phyloP scores from a whole-genome alignment of 306 rosid genomes.

The Heteromeles arbutifolia region DNA sequence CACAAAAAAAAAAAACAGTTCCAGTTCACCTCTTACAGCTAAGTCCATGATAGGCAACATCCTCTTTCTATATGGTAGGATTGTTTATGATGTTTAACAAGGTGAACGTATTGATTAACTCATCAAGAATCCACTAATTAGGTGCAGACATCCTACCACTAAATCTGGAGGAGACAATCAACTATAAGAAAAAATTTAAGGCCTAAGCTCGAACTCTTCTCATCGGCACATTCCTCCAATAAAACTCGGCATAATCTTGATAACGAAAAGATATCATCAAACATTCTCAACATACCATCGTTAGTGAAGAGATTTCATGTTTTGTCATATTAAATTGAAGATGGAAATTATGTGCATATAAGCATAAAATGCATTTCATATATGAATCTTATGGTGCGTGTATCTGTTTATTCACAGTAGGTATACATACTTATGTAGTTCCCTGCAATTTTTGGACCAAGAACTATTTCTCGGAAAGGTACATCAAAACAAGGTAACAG shows the following conservation, averaged over 20 bases:
- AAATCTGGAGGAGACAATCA: neutral
- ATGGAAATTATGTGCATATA: neutral
- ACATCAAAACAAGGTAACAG: neutral
- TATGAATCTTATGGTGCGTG: neutral
- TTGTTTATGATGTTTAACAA: neutral
- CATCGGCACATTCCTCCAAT: neutral
- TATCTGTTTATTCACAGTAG: neutral
- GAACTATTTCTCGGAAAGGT: neutral
- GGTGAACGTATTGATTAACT: neutral
- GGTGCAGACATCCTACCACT: neutral
- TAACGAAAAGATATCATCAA: neutral
- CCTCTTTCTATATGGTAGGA: neutral
- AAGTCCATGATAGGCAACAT: no score
- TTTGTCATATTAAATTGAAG: neutral
- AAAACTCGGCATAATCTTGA: neutral
- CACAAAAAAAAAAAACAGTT: no score
- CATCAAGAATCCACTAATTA: neutral
- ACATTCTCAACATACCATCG: neutral
- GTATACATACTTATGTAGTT: neutral
- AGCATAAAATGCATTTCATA: neutral
- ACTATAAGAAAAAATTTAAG: neutral
- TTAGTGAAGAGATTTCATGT: neutral
- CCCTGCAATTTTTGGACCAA: neutral
- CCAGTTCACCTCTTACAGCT: no score
- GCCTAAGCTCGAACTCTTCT: neutral